A percentile compares a stretch with the other conserved stretches of the same genome.
phyloP scores from a whole-genome alignment of 345 rosid species.

The Salix purpurea region DNA sequence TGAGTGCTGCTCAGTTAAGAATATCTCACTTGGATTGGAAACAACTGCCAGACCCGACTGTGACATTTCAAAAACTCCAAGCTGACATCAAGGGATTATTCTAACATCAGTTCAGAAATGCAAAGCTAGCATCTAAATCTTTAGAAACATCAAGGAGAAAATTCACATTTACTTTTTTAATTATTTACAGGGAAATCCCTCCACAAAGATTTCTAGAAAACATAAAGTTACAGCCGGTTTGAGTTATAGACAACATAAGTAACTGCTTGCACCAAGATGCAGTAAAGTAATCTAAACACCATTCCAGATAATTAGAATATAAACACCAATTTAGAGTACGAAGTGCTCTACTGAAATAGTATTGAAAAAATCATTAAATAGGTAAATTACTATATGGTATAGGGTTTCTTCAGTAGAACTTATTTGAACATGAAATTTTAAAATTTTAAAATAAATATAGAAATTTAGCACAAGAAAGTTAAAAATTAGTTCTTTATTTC shows the following conservation, averaged over 20 bases:
- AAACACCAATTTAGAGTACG: neutral
- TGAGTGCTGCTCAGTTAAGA: conserved; percentile 59
- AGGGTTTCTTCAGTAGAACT: neutral
- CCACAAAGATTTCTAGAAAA: neutral
- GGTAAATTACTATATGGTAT: neutral
- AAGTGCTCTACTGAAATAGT: neutral
- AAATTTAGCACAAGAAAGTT: neutral
- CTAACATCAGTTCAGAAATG: neutral
- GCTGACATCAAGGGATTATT: conserved; percentile 42
- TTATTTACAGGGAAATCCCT: neutral
- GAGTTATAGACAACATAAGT: neutral
- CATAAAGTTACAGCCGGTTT: neutral
- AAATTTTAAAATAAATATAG: neutral
- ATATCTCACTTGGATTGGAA: conserved; percentile 79
- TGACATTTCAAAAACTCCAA: conserved; percentile 90
- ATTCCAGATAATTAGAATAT: neutral
- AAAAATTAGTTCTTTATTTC: neutral
- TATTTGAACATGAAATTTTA: neutral
- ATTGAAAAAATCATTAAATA: neutral
- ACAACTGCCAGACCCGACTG: conserved; percentile 69
- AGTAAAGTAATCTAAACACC: neutral
- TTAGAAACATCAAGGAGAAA: conserved; percentile 4
- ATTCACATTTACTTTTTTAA: neutral
- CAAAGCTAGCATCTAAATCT: neutral
- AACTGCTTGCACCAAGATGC: neutral